Percentiles rank a stretch among this genome's conserved stretches.
phyloP scores from a whole-genome alignment of 2,329 filamentous ascomycete genomes.

The Calonectria crousiana region DNA sequence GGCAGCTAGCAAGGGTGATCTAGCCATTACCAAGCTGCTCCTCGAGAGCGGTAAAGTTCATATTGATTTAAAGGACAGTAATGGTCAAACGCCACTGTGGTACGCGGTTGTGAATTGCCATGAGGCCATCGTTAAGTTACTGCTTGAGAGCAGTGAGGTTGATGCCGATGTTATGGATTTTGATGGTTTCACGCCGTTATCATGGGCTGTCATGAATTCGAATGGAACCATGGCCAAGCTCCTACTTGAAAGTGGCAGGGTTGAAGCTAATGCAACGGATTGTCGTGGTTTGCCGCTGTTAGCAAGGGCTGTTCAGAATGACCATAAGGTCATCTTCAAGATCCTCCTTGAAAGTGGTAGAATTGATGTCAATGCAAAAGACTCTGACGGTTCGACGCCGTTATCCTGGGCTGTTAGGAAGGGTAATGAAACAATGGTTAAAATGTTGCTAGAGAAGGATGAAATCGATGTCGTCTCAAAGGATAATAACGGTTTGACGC shows the following conservation, averaged over 20 bases:
- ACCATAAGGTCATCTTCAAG: neutral
- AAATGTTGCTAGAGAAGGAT: neutral
- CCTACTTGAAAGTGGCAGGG: neutral
- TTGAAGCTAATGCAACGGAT: neutral
- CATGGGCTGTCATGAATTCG: neutral
- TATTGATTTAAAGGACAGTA: neutral
- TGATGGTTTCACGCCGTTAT: neutral
- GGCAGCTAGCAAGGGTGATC: neutral
- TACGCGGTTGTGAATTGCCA: neutral
- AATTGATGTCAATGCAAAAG: neutral
- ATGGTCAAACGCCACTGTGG: neutral
- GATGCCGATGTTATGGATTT: neutral
- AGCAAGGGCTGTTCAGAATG: neutral
- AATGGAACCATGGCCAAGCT: neutral
- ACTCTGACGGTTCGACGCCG: neutral
- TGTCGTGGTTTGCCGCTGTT: neutral
- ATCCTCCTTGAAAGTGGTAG: neutral
- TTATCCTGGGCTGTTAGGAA: neutral
- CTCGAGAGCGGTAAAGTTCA: neutral
- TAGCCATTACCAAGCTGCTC: neutral
- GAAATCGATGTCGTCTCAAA: neutral
- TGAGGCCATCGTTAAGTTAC: neutral
- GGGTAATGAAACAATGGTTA: neutral
- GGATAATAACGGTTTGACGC: neutral
- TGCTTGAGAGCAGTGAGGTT: neutral